Conservation (phyloP, 75 land plant species). For the Sequoia sempervirens region DNA sequence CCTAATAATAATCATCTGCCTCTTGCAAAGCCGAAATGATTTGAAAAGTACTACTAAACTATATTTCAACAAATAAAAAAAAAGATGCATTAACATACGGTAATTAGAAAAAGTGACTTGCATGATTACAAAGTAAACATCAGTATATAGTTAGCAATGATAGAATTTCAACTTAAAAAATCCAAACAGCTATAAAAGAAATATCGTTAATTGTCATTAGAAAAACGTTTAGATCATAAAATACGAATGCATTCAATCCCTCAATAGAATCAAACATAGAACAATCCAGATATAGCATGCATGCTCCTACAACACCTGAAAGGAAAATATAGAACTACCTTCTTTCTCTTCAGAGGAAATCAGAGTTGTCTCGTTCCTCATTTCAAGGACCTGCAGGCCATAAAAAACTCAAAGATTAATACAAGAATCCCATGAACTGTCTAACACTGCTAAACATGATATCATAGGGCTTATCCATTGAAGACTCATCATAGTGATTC, state of each 20-base stretch:
- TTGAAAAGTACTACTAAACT: neutral
- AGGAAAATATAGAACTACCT: neutral
- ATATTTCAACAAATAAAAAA: no score
- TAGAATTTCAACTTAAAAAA: neutral
- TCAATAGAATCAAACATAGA: neutral
- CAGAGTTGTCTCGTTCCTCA: neutral
- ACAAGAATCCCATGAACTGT: neutral
- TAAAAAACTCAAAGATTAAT: neutral
- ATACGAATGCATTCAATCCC: neutral
- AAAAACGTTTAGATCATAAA: neutral
- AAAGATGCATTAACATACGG: neutral
- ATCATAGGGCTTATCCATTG: no score
- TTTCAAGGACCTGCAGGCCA: neutral
- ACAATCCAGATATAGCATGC: neutral
- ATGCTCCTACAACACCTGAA: neutral
- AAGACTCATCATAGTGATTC: no score
- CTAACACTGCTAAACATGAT: no score
- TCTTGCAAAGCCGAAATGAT: neutral
- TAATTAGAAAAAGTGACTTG: neutral
- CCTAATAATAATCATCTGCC: neutral
- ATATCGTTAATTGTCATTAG: neutral
- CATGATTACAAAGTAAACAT: neutral
- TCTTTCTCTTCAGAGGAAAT: constrained; percentile 1
- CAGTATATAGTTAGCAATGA: neutral
- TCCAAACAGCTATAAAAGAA: neutral